Evolutionary conservation across 148 eudicot genomes (phyloP), one percentile per base, ranked within the genome.

Genomic region (Vaccinium myrtillus): DNA sequence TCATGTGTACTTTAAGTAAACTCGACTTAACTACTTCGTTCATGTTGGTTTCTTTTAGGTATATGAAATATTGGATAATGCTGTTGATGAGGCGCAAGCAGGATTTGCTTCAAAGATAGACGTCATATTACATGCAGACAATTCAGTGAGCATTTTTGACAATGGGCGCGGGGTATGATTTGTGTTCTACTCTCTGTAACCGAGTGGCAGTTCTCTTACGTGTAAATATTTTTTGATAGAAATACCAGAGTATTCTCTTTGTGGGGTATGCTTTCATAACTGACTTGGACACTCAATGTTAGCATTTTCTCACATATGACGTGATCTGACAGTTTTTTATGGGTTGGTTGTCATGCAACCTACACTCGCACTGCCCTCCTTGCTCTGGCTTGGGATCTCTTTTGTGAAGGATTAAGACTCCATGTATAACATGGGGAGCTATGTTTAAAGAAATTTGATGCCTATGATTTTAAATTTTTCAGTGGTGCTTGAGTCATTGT

Each of bases 111-210:
- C 98, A 80, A 94, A 88, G 87, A 84, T 95, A 76, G 94, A 95
- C 30, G 98, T 97, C 49, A 77, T 89, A 39, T 87, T 97, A 83
- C 88, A 81, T 86, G 93, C 90, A 54, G 98, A 97, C 75, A 91
- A 93, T 83, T 97, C 99, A 82, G 98, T 95, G 86, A 87, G 94
- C 96, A 91, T 97, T 77, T 87, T 90, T 18, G 99, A 97, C 89
- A 90, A 97, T 84, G 99, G 99, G n/a, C 98, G 99, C 59, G 99
- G 99, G 98, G 99, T 97, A 94, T 86, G 93, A 27, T 36, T 56
- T 85, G 19, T 78, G 27, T 82, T 75, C 71, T 80, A 36, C 25
- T 88, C 10, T 79, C 54, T 88, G 53, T 30, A 14, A 50, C 49
- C 13, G 16, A 56, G 8, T 79, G 81, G 19, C 23, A 83, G 25